These are phyloP conservation scores for Ceratocystis huliohia DNA, from an alignment of 2,329 filamentous ascomycete genomes.

Conservation along the genomic window DNA sequence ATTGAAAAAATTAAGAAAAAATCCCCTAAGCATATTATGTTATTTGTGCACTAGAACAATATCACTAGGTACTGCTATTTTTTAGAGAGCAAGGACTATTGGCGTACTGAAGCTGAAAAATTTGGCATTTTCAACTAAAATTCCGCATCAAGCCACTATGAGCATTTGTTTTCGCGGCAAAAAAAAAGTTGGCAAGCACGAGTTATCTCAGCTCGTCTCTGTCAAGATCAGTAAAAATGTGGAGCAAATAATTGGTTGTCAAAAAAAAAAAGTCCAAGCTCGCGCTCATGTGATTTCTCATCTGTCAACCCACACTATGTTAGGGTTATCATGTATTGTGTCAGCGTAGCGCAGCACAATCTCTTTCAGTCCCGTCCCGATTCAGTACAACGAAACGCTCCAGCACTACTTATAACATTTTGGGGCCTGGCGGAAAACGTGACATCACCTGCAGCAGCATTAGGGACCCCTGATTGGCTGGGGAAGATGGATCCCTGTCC, in stretches of 20 bases:
- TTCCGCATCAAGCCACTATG: neutral
- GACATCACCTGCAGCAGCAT: neutral
- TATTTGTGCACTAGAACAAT: neutral
- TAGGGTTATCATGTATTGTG: neutral
- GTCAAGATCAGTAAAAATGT: neutral
- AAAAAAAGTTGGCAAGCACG: neutral
- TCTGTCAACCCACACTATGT: neutral
- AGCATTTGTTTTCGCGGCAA: neutral
- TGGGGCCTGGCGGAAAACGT: neutral
- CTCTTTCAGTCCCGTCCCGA: neutral
- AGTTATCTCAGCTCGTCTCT: neutral
- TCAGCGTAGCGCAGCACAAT: neutral
- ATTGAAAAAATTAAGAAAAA: too few species aligned
- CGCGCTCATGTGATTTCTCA: neutral
- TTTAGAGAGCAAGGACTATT: neutral
- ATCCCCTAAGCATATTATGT: neutral
- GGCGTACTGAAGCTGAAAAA: neutral
- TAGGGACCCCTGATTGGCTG: neutral
- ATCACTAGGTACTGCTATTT: too few species aligned
- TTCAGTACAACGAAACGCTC: neutral
- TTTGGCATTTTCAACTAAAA: neutral
- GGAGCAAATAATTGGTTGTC: neutral
- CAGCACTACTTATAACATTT: neutral
- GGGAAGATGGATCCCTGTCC: neutral
- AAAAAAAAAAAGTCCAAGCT: neutral